Evolutionary conservation across 2,329 filamentous ascomycete species (phyloP).

Genomic region (Chaetothyriales sp.): DNA sequence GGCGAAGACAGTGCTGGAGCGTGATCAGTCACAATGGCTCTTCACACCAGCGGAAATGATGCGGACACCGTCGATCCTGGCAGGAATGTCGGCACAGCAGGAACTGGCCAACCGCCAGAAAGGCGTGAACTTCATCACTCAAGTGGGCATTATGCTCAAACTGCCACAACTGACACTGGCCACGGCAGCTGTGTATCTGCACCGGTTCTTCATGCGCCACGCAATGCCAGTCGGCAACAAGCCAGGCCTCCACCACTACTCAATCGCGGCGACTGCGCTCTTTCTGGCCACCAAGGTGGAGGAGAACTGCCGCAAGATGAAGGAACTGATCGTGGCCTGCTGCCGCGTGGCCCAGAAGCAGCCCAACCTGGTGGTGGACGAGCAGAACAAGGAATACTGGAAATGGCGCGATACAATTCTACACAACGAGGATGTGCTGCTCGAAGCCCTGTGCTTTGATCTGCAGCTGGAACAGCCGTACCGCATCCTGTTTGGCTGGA

Average conservation of each 20-base stretch:
- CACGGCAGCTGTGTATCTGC: constrained; percentile 86
- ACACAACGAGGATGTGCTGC: constrained; percentile 78
- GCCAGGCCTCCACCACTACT: constrained; percentile 74
- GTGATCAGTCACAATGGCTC: constrained; percentile 62
- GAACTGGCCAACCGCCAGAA: constrained; percentile 73
- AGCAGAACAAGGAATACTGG: constrained; percentile 98
- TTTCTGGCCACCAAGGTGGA: constrained; percentile 96
- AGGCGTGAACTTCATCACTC: constrained; percentile 90
- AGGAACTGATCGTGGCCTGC: constrained; percentile 82
- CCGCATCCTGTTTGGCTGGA: constrained; percentile 64
- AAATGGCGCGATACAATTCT: constrained; percentile 90
- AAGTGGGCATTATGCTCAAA: constrained; percentile 83
- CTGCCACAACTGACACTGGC: constrained; percentile 82
- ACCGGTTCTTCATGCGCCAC: constrained; percentile 85
- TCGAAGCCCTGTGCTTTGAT: constrained; percentile 88
- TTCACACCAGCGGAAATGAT: constrained; percentile 72
- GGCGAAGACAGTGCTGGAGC: constrained; percentile 21
- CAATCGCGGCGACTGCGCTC: constrained; percentile 77
- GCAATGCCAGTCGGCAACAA: constrained; percentile 58
- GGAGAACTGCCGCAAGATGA: constrained; percentile 91
- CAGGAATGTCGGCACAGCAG: constrained; percentile 61
- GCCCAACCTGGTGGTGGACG: constrained; percentile 73
- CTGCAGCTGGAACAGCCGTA: constrained; percentile 82
- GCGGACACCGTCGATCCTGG: constrained; percentile 68
- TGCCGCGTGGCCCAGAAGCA: constrained; percentile 94